phyloP scores from a whole-genome alignment of 73 alveolate genomes.

The Effrenium voratum region DNA sequence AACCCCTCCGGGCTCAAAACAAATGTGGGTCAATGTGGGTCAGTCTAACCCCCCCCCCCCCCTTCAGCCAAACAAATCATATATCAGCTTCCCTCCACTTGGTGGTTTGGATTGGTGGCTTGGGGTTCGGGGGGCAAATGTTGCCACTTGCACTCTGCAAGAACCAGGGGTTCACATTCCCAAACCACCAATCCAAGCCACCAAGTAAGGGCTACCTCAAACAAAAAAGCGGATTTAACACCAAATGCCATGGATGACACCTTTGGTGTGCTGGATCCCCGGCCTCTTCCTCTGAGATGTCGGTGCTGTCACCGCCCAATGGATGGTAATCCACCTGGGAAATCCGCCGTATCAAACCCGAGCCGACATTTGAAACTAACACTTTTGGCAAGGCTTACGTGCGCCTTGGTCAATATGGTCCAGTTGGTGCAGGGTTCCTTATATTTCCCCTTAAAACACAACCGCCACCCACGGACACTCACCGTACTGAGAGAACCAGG shows the following conservation, averaged over 20 bases:
- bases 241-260: too few species aligned
- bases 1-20: too few species aligned
- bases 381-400: neutral
- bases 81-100: neutral
- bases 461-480: neutral
- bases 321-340: slow-evolving; percentile 60
- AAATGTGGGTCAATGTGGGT: too few species aligned
- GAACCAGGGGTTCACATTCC: neutral
- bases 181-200: neutral
- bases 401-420: too few species aligned
- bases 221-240: too few species aligned
- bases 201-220: too few species aligned
- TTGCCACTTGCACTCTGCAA: neutral
- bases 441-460: too few species aligned
- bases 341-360: neutral
- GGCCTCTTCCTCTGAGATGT: slow-evolving; percentile 67
- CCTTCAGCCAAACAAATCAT: too few species aligned
- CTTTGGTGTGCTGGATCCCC: too few species aligned
- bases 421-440: too few species aligned
- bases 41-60: too few species aligned
- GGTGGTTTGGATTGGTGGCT: neutral
- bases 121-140: too few species aligned
- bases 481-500: neutral
- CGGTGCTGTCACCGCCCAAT: slow-evolving; percentile 59
- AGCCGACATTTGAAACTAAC: neutral